A percentile compares a stretch with the other conserved stretches of the same genome.
These are phyloP conservation scores for Diutina rugosa DNA, from an alignment of 1,139 yeast genomes.

Conservation along the genomic window DNA sequence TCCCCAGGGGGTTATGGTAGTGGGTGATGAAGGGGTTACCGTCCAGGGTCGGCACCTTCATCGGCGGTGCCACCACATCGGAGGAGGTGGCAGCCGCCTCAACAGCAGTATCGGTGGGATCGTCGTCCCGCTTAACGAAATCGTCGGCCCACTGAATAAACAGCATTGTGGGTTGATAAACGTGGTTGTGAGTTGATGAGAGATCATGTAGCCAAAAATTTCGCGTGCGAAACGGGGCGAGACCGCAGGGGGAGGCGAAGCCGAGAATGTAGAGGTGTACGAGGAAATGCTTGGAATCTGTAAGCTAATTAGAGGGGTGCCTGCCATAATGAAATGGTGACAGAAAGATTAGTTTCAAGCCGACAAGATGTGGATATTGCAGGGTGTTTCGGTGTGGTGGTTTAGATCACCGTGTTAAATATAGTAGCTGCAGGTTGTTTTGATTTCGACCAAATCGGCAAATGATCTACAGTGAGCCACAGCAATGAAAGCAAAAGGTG, in stretches of 20 bases:
- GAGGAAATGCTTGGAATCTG: no score
- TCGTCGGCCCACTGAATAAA: not conserved
- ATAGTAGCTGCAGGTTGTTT: not conserved
- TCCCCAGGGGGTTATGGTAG: slow-evolving; percentile 47
- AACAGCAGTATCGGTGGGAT: not conserved
- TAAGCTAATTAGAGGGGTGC: not conserved
- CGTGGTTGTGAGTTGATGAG: not conserved
- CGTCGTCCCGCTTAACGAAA: not conserved
- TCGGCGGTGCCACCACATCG: not conserved
- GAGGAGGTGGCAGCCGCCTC: not conserved
- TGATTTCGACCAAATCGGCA: not conserved
- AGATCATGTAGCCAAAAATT: not conserved
- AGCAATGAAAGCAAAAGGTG: not conserved
- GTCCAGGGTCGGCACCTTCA: slow-evolving; percentile 30
- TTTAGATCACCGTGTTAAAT: not conserved
- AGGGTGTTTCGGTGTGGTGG: not conserved
- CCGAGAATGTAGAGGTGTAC: not conserved
- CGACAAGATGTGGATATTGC: no score
- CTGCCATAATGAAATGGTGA: not conserved
- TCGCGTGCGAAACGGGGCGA: not conserved
- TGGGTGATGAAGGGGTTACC: slow-evolving; percentile 51
- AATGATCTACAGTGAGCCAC: not conserved
- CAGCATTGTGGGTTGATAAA: not conserved
- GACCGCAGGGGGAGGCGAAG: not conserved
- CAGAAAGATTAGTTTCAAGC: not conserved